Conservation (phyloP, 768 basidiomycete genomes). For the Podaxis mareebaensis region DNA sequence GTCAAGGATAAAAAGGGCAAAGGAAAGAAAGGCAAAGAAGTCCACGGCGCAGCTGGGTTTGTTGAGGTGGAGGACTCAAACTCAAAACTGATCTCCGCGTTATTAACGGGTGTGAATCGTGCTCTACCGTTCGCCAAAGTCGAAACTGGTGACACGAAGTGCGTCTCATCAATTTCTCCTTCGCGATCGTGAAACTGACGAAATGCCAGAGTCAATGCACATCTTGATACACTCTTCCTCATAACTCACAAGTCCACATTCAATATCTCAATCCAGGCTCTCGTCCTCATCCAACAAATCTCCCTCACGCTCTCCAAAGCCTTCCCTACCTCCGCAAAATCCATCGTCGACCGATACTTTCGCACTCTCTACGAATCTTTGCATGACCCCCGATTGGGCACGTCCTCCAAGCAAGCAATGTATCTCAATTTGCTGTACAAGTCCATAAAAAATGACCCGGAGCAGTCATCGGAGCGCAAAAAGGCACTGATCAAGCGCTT, state of each 20-base stretch:
- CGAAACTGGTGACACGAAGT: slow-evolving; percentile 68
- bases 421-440: slow-evolving; percentile 95
- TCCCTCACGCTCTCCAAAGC: slow-evolving; percentile 49
- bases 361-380: slow-evolving; percentile 90
- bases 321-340: slow-evolving; percentile 38
- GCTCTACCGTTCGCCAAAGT: slow-evolving; percentile 91
- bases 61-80: slow-evolving; percentile 77
- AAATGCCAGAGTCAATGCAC: slow-evolving; percentile 65
- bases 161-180: slow-evolving; percentile 23
- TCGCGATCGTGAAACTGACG: neutral
- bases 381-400: slow-evolving; percentile 75
- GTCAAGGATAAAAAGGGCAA: slow-evolving; percentile 32
- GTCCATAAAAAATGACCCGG: slow-evolving; percentile 66
- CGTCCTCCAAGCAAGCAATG: slow-evolving; percentile 93
- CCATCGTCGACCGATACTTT: slow-evolving; percentile 68
- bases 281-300: slow-evolving; percentile 87
- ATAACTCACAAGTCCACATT: slow-evolving; percentile 97
- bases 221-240: slow-evolving; percentile 91
- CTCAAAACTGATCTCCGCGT: slow-evolving; percentile 83
- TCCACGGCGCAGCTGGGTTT: slow-evolving; percentile 65
- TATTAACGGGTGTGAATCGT: slow-evolving; percentile 93
- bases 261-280: slow-evolving; percentile 93
- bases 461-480: slow-evolving; percentile 53
- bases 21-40: slow-evolving; percentile 41
- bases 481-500: slow-evolving; percentile 84